Conservation (phyloP, 257 asterid species). For the Echium plantagineum region DNA sequence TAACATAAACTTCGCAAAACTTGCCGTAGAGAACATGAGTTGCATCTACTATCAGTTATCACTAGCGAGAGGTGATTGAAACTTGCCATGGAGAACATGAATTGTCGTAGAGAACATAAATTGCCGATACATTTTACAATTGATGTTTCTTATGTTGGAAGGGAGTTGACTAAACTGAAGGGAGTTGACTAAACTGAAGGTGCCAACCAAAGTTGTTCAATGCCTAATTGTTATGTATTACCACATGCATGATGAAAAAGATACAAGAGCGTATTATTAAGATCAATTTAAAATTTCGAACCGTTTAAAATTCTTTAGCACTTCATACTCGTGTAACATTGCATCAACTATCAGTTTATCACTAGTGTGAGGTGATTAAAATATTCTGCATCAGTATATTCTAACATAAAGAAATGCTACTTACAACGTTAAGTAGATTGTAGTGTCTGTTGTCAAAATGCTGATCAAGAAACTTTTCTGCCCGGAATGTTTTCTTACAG, state of each 20-base stretch:
- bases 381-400: background rate
- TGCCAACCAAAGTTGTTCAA: too few relatives aligned
- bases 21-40: too few relatives aligned
- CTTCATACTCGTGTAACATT: background rate
- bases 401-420: constrained; percentile 8
- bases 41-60: too few relatives aligned
- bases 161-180: too few relatives aligned
- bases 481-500: constrained; percentile 76
- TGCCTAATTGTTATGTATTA: background rate
- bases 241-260: background rate
- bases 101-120: too few relatives aligned
- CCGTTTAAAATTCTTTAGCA: background rate
- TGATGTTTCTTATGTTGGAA: too few relatives aligned
- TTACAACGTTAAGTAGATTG: constrained; percentile 73
- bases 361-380: background rate
- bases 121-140: too few relatives aligned
- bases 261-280: background rate
- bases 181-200: too few relatives aligned
- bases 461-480: constrained; percentile 74
- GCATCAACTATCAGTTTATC: background rate
- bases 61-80: too few relatives aligned
- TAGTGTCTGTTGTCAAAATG: constrained; percentile 88
- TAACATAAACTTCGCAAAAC: too few relatives aligned
- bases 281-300: background rate
- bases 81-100: too few relatives aligned